Base-by-base conservation (phyloP, 441 rosid genomes). In the Eutrema salsugineum region DNA sequence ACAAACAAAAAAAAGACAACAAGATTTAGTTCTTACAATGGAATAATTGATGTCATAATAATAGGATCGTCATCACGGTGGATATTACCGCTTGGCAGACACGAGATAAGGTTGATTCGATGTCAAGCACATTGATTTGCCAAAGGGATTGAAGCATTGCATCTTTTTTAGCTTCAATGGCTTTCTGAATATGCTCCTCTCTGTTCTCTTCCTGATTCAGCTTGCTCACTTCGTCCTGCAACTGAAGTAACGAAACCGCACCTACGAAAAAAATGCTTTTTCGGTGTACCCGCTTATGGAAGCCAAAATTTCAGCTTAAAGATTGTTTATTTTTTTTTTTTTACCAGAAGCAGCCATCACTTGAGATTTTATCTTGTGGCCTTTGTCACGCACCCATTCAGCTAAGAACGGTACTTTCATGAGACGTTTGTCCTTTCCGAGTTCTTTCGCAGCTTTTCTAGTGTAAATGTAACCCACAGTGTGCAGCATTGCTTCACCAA, bases 401-500 rank as follows among this genome's bases (percentile, higher is more conserved):
- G 94, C 94, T 79, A 95, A 79, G 82, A 86, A 94, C 6, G 99
- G 99, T 24, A 94, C 97, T 76, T 83, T 92, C 97, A 90, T 90
- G 61, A 71, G 87, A 30, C 93, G 84, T 77, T 66, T 95, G 77
- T 95, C 97, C 78, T 87, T 92, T 42, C 98, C 98, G 11, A 95
- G 86, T 83, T 92, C 97, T 75, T 51, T 90, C 8, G 96, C 83
- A 66, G 95, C 97, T 88, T 89, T 85, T 77, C 99, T 89, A 0
- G 89, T 83, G 91, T 95, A 95, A 46, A 92, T 91, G 72, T 95
- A 92, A 24, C 99, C 99, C 67, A 95, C 81, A 0, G 98, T 95
- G 65, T 92, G 93, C 60, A 95, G 84, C 97, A 95, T 95, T 20
- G 96, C 95, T 82, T 95, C 99, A 44, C 99, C 99, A 80, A 95